phyloP scores from a whole-genome alignment of 495 filamentous ascomycete genomes.

The Cryomyces minteri region DNA sequence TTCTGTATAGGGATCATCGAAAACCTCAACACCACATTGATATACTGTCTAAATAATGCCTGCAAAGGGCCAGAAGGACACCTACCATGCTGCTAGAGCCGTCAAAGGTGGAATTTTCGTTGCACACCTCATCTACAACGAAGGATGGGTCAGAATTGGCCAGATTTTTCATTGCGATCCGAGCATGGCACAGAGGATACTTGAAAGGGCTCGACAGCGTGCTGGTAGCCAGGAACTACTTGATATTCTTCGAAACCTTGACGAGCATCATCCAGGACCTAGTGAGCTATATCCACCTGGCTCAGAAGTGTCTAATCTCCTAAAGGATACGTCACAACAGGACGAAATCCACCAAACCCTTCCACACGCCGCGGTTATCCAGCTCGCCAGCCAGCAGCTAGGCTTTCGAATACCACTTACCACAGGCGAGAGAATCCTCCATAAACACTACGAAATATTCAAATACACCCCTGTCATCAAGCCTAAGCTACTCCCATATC shows the following conservation, averaged over 20 bases:
- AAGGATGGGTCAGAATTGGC: neutral
- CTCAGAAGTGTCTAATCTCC: neutral
- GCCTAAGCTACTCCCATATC: neutral
- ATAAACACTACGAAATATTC: too few species aligned
- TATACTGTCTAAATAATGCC: too few species aligned
- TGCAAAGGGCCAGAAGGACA: neutral
- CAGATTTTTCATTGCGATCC: neutral
- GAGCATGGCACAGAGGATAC: neutral
- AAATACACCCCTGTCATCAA: too few species aligned
- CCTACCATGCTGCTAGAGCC: neutral
- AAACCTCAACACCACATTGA: neutral
- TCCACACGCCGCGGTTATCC: neutral
- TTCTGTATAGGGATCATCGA: neutral
- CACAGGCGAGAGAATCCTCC: neutral
- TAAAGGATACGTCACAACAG: neutral
- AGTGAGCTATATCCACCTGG: neutral
- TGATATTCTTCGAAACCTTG: neutral
- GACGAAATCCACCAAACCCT: neutral
- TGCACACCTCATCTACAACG: neutral
- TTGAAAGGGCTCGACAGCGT: neutral
- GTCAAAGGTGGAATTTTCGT: neutral
- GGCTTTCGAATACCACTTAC: neutral
- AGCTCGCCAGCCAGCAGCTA: neutral
- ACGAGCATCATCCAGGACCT: neutral
- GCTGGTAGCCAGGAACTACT: neutral